Evolutionary conservation across 768 basidiomycete genomes (phyloP), one percentile per base, ranked within the genome.

Genomic region (Mycena haematopus): DNA sequence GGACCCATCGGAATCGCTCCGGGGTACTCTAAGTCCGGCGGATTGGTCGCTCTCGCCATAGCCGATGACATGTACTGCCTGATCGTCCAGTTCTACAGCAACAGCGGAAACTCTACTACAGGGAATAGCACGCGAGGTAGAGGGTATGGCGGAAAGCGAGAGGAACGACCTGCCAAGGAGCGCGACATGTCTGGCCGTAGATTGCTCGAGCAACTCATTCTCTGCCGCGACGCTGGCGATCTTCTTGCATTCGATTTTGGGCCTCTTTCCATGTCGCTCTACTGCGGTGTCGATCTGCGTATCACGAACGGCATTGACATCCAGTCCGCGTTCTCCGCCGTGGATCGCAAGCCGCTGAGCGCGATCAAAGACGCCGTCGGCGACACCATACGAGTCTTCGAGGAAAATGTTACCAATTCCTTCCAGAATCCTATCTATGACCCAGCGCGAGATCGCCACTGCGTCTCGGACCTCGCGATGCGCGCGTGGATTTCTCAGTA

Each of bases 231-330:
- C 2, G 72, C 71, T 9, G 79, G 79, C 49, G 78, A 80, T 15
- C 69, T 86, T 46, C 81, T 79, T 49, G 84, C 82, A 0, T 88
- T 90, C 67, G 82, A 86, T 68, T 77, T 87, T 66, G 83, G 70
- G 1, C 79, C 78, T 0, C 70, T 88, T 17, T 76, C 81, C 0
- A 77, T 87, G 70, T 77, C 81, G 0, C 75, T 90, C 6, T 82
- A 78, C 66, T 66, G 62, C 36, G 78, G 83, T 40, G 71, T 79
- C 45, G 68, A 71, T 2, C 65, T 88, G 24, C 78, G 78, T 40
- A 66, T 89, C 45, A 69, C 72, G 8, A 78, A 81, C 31, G 86
- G 78, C n/a, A 71, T 88, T 40, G 86, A 89, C 67, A 79, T 90
- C 22, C 86, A 88, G 65, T 83, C 82, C 5, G 80, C 77, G 3